Base-by-base conservation (phyloP, 345 rosid genomes). In the Eutrema yunnanense region DNA sequence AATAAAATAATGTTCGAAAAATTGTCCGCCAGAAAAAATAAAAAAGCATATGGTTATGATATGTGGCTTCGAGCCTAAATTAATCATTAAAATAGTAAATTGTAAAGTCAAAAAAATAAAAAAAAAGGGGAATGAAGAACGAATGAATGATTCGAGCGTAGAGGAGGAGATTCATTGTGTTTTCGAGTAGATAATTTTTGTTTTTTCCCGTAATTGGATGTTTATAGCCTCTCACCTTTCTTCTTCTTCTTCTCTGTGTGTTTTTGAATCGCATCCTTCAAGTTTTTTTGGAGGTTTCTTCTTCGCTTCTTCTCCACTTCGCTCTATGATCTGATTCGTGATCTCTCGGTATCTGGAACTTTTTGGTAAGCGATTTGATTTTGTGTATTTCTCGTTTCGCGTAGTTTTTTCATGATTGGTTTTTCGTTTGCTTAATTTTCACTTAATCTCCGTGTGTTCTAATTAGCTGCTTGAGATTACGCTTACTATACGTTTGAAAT, bases 1-100 rank as follows among this genome's bases (percentile, higher is more conserved):
- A 61, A 55, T 64, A 14, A 49, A 78, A 55, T 73, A 66, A 75
- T 57, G 65, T 61, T 73, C 3, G 34, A 62, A 66, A 70, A 73
- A 50, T 66, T 67, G 58, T 65, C 40, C 49, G 60, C 75, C 82
- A 81, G 71, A 72, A 69, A n/a, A 76, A 77, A 40, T 6, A 22
- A 11, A 40, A 30, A 70, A 38, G 72, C 53, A 63, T 65, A 55
- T n/a, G 65, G 33, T 63, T 49, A 62, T 62, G 52, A 71, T 62
- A 57, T 43, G 73, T 75, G 67, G 61, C 73, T 72, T 70, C 30
- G 59, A 77, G 33, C 12, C 60, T 38, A 27, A 40, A 54, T 9
- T 38, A 53, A 69, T 44, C 3, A 62, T 44, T 62, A 62, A 64
- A 70, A 63, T 68, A 68, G 10, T 19, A 19, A 36, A 9, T 34